Conservation (phyloP, 805 yeast species). For the Metschnikowia picachoensis region DNA sequence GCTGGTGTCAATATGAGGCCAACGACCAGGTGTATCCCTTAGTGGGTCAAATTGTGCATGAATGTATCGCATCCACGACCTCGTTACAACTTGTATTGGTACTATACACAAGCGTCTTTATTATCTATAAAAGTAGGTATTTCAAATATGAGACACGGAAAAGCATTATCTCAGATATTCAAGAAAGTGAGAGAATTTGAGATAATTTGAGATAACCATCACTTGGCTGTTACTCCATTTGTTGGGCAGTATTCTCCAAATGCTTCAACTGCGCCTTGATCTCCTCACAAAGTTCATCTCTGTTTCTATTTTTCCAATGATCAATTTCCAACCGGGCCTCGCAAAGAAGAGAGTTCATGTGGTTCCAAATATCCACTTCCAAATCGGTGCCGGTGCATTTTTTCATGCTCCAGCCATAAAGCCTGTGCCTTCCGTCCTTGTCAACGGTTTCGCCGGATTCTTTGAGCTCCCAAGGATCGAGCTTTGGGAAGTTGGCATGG, state of each 20-base stretch:
- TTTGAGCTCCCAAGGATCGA: conserved; percentile 56
- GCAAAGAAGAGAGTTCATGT: conserved; percentile 53
- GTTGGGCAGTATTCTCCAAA: conserved; percentile 25
- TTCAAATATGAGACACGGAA: no score
- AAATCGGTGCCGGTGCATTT: conserved; percentile 52
- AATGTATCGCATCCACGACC: no score
- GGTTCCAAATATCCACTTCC: conserved; percentile 56
- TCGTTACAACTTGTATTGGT: no score
- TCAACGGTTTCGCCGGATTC: conserved; percentile 37
- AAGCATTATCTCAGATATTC: no score
- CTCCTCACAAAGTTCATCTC: conserved; percentile 47
- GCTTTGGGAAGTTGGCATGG: conserved; percentile 65
- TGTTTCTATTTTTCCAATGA: conserved; percentile 39
- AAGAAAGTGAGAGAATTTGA: no score
- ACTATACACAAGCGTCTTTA: no score
- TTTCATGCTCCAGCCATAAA: conserved; percentile 56
- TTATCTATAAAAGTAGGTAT: no score
- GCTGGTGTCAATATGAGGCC: no score
- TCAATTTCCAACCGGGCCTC: conserved; percentile 44
- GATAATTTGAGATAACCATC: no score
- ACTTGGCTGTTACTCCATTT: conserved; percentile 30
- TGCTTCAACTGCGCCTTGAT: conserved; percentile 43
- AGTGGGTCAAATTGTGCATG: no score
- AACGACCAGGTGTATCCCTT: no score
- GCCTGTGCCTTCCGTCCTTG: conserved; percentile 46